Evolutionary conservation across 2,329 filamentous ascomycete species (phyloP), one percentile per base, ranked within the genome.

Genomic region (Sporothrix inflata): DNA sequence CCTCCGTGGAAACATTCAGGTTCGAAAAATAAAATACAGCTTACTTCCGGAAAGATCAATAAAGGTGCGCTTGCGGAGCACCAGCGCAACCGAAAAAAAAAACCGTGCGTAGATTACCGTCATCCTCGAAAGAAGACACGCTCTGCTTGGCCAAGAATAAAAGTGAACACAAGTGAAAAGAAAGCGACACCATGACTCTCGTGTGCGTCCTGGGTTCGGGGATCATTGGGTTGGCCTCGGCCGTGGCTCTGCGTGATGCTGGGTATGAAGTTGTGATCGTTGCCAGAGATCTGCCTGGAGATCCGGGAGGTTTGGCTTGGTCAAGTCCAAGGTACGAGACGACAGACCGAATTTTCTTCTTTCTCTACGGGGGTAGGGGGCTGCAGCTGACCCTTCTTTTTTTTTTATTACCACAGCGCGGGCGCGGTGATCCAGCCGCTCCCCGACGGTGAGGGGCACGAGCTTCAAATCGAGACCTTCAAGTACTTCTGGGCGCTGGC

Each of bases 401-500:
- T 8, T 27, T 27, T 55, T 21, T 19, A 47, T 47, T 9, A 55
- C 24, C 51, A 27, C 55, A 71, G 69, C 21, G 69, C 69, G n/a
- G 69, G 69, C 6, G 69, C 69, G 1, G 30, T 49, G 5, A 71
- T 71, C 45, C 55, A 53, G 57, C 45, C 55, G 9, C 27, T 40
- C 1, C 45, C 55, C 21, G 69, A 71, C 14, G 45, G 38, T 7
- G 21, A 65, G 19, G 69, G 42, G 19, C 69, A 49, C 27, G 38
- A 71, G 14, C 38, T 71, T 4, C 69, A 71, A 27, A 30, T 53
- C 4, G 57, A 71, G 3, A 51, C 69, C 0, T 30, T 65, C 24
- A 53, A 27, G 27, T 65, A 71, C 47, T 71, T 51, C 55, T 71
- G 69, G 69, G 69, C 55, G 4, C 69, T 71, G 11, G 69, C 69